Evolutionary conservation across 371 early-diverging fungal genomes (phyloP).

Genomic region (Mucor ambiguus): DNA sequence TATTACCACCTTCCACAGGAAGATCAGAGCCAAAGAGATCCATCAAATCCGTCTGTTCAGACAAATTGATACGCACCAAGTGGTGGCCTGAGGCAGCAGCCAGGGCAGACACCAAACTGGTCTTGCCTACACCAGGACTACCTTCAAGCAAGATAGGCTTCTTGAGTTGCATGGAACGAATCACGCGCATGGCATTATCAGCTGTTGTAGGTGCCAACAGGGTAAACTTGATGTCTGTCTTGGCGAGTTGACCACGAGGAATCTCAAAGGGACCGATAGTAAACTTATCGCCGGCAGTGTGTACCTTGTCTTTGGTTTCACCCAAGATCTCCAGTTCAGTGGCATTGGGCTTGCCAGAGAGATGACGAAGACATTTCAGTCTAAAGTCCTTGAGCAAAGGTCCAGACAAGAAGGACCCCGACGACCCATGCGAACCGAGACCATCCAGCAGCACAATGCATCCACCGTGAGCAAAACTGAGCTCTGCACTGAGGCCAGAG

Average conservation of each 20-base stretch:
- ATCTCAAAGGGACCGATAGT: conserved; percentile 83
- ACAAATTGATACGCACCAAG: conserved; percentile 97
- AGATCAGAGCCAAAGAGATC: conserved; percentile 99
- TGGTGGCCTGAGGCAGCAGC: conserved; percentile 83
- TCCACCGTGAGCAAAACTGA: conserved; percentile 90
- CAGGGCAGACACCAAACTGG: conserved; percentile 89
- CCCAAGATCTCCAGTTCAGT: conserved; percentile 49
- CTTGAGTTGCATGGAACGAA: conserved; percentile 92
- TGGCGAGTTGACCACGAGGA: conserved; percentile 56
- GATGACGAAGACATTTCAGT: conserved; percentile 55
- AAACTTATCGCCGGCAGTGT: conserved; percentile 49
- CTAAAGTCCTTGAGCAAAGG: conserved; percentile 49
- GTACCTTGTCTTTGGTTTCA: conserved; percentile 45
- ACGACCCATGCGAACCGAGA: conserved; percentile 88
- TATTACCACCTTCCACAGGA: conserved; percentile 88
- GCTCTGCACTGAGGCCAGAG: conserved; percentile 31
- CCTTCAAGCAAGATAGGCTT: conserved; percentile 99
- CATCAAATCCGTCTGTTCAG: conserved; percentile 99
- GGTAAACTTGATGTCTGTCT: conserved; percentile 71
- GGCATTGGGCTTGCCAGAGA: conserved; percentile 36
- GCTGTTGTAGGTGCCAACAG: conserved; percentile 90
- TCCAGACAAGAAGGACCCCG: conserved; percentile 65
- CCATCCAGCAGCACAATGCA: conserved; percentile 93
- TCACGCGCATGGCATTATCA: conserved; percentile 88
- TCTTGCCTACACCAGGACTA: conserved; percentile 98